These are phyloP conservation scores for Eucalyptus coolabah DNA, from an alignment of 345 rosid species.

Conservation along the genomic window DNA sequence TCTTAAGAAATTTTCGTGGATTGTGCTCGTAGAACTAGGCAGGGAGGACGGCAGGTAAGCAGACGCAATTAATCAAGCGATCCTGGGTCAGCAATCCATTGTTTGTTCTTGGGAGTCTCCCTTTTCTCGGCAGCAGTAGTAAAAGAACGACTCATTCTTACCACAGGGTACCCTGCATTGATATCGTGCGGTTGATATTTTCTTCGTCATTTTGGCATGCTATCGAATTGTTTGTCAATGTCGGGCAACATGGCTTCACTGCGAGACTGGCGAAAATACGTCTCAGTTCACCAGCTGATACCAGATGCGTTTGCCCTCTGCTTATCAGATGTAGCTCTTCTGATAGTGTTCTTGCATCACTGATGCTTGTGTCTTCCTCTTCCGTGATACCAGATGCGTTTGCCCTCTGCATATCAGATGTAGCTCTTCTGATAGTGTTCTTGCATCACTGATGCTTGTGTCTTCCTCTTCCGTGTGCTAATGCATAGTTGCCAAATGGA, in stretches of 20 bases:
- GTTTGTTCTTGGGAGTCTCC: background rate
- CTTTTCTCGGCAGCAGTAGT: background rate
- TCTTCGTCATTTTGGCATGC: background rate
- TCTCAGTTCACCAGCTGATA: too few relatives aligned
- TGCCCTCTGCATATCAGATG: background rate
- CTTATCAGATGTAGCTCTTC: background rate
- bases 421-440: background rate
- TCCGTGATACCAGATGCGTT: background rate
- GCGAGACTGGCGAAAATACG: background rate
- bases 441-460: background rate
- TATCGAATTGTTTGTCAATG: background rate
- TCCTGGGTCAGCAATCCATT: background rate
- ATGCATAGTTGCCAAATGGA: background rate
- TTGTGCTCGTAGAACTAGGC: constrained; percentile 36
- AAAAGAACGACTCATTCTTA: background rate
- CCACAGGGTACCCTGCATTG: background rate
- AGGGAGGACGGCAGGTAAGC: background rate
- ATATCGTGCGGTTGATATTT: background rate
- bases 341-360: background rate
- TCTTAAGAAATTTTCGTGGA: constrained; percentile 43
- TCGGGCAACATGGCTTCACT: background rate
- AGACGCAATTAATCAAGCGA: background rate
- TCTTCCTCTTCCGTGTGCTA: background rate
- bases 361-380: background rate
- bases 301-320: background rate